phyloP scores from a whole-genome alignment of 495 filamentous ascomycete species.

The Cairneyella variabilis region DNA sequence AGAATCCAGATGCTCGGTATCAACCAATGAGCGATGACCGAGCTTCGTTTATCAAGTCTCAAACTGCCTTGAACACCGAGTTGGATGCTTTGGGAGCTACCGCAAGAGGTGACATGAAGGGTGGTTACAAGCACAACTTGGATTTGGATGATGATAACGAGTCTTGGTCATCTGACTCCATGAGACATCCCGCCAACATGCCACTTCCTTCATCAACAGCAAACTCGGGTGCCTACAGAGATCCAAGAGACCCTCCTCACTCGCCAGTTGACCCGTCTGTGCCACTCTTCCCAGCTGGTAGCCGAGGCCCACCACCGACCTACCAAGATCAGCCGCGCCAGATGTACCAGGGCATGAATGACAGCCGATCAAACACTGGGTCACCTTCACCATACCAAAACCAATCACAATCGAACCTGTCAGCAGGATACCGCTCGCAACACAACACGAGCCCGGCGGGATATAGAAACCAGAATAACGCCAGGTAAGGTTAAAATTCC shows the following conservation, averaged over 20 bases:
- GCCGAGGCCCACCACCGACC: conserved; percentile 10
- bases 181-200: conserved; percentile 36
- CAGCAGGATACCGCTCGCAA: conserved; percentile 29
- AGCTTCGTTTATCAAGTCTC: conserved; percentile 97
- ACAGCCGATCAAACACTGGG: conserved; percentile 4
- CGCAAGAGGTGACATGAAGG: conserved; percentile 78
- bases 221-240: conserved; percentile 22
- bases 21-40: conserved; percentile 97
- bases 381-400: conserved; percentile 19
- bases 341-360: conserved; percentile 7
- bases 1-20: conserved; percentile 95
- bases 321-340: conserved; percentile 17
- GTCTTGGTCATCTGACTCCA: conserved; percentile 47
- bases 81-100: conserved; percentile 91
- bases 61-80: conserved; percentile 84
- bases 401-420: conserved; percentile 17
- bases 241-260: conserved; percentile 45
- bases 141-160: conserved; percentile 79
- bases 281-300: conserved; percentile 50
- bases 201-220: conserved; percentile 28
- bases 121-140: conserved; percentile 53
- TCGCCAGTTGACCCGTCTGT: conserved; percentile 63
- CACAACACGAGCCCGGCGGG: conserved; percentile 32
- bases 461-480: conserved; percentile 38
- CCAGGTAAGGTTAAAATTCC: conserved; percentile 40